These are phyloP conservation scores for Lepiota brunneoincarnata DNA, from an alignment of 768 basidiomycete species.

Conservation along the genomic window DNA sequence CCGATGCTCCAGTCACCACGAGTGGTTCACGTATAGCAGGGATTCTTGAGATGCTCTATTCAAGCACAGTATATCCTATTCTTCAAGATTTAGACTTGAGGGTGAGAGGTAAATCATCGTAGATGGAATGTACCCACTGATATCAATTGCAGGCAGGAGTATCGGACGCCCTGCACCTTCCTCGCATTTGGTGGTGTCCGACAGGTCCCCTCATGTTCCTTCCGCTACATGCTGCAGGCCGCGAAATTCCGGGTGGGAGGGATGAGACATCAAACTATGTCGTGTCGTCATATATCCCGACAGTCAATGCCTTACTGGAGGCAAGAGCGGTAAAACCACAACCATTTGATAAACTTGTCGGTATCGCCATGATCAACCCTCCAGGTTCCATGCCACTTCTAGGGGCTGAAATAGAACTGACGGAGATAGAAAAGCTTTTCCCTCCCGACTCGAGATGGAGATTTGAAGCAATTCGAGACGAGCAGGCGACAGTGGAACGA, in stretches of 20 bases:
- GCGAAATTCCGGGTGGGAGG: background rate
- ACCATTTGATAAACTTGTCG: too few relatives aligned
- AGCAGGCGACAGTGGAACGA: too few relatives aligned
- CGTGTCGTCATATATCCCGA: conserved; percentile 5
- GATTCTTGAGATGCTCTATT: too few relatives aligned
- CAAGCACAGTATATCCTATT: background rate
- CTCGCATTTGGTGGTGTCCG: conserved; percentile 12
- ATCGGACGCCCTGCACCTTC: background rate
- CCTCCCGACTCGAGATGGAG: too few relatives aligned
- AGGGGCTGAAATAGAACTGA: too few relatives aligned
- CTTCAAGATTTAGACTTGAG: background rate
- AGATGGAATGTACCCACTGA: background rate
- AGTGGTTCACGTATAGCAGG: too few relatives aligned
- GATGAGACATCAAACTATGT: background rate
- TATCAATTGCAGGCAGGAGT: background rate
- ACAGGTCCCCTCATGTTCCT: conserved; percentile 9
- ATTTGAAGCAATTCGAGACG: too few relatives aligned
- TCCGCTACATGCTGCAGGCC: conserved; percentile 6
- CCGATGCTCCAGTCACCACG: too few relatives aligned
- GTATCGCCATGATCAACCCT: too few relatives aligned
- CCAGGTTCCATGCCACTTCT: too few relatives aligned
- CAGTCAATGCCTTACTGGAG: background rate
- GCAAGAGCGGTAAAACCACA: too few relatives aligned
- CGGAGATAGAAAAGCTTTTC: too few relatives aligned
- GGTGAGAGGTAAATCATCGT: background rate